A percentile compares a stretch with the other conserved stretches of the same genome.
These are phyloP conservation scores for Leptographium radiaticola DNA, from an alignment of 2,329 filamentous ascomycete genomes.

Conservation along the genomic window DNA sequence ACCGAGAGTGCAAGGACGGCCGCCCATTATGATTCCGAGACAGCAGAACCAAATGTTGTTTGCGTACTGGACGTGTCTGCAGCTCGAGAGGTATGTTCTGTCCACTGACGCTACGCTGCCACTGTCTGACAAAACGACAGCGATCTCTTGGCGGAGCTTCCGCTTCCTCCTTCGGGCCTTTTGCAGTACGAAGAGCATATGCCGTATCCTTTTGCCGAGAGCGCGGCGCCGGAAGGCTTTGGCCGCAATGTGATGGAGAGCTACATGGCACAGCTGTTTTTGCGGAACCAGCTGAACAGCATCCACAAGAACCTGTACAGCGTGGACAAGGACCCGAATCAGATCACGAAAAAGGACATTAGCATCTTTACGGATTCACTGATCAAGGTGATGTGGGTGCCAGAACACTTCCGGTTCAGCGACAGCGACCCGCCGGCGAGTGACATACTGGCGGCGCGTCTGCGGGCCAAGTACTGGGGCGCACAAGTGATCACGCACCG, in stretches of 20 bases:
- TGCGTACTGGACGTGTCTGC: conserved; percentile 86
- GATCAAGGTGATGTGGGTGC: conserved; percentile 28
- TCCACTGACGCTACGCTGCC: background rate
- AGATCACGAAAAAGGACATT: conserved; percentile 32
- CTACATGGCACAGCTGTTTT: conserved; percentile 50
- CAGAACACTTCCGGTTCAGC: conserved; percentile 39
- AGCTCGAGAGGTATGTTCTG: conserved; percentile 65
- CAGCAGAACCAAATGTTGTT: conserved; percentile 55
- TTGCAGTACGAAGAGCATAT: conserved; percentile 51
- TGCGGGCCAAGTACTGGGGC: conserved; percentile 91
- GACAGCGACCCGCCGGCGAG: conserved; percentile 50
- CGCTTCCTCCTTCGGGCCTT: conserved; percentile 45
- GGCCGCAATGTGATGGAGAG: conserved; percentile 38
- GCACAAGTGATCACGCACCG: conserved; percentile 81
- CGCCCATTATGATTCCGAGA: conserved; percentile 25
- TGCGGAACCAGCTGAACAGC: conserved; percentile 51
- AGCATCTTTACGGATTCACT: conserved; percentile 22
- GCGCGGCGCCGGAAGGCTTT: conserved; percentile 22
- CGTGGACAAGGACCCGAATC: conserved; percentile 39
- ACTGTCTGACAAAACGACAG: conserved; percentile 25
- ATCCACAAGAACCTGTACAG: no score
- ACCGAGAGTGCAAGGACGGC: no score
- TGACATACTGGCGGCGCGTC: conserved; percentile 69
- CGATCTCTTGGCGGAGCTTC: conserved; percentile 82
- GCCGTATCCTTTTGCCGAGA: conserved; percentile 43